Conservation (phyloP, 1,284 basidiomycete species). For the Ceratobasidium papillatum region DNA sequence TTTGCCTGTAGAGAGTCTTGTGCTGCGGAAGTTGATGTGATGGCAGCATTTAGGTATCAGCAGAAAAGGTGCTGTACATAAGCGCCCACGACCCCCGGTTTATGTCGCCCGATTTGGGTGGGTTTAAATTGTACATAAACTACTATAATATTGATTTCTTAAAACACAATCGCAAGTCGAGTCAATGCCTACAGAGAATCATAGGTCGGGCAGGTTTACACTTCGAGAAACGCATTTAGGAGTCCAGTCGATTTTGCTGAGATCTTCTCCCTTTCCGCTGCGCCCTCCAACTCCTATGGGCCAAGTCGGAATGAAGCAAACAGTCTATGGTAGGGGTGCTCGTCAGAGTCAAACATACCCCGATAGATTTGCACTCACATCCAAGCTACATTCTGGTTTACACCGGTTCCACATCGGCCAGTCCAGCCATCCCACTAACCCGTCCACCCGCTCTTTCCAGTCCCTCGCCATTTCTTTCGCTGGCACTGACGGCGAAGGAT, state of each 20-base stretch:
- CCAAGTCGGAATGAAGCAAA: conserved; percentile 39
- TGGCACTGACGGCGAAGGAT: conserved; percentile 11
- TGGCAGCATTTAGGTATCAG: too few relatives aligned
- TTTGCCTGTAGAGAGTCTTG: neutral
- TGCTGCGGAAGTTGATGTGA: neutral
- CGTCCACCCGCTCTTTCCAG: conserved; percentile 9
- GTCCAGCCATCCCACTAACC: conserved; percentile 23
- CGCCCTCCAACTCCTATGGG: conserved; percentile 2
- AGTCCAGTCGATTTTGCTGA: conserved; percentile 30
- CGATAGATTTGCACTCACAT: neutral
- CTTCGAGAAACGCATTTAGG: conserved; percentile 26
- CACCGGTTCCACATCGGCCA: conserved; percentile 37
- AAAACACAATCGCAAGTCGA: too few relatives aligned
- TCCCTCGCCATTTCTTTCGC: neutral
- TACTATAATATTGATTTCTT: too few relatives aligned
- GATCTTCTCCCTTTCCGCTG: conserved; percentile 7
- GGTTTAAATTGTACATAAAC: too few relatives aligned
- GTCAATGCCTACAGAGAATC: too few relatives aligned
- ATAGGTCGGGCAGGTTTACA: too few relatives aligned
- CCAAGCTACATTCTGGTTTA: conserved; percentile 18
- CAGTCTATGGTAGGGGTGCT: neutral
- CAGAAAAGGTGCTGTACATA: too few relatives aligned
- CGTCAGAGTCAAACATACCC: neutral
- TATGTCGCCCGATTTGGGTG: too few relatives aligned
- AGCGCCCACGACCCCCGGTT: too few relatives aligned